These are phyloP conservation scores for Chaetomiaceae sp. DNA, from an alignment of 2,329 filamentous ascomycete genomes.

Conservation along the genomic window DNA sequence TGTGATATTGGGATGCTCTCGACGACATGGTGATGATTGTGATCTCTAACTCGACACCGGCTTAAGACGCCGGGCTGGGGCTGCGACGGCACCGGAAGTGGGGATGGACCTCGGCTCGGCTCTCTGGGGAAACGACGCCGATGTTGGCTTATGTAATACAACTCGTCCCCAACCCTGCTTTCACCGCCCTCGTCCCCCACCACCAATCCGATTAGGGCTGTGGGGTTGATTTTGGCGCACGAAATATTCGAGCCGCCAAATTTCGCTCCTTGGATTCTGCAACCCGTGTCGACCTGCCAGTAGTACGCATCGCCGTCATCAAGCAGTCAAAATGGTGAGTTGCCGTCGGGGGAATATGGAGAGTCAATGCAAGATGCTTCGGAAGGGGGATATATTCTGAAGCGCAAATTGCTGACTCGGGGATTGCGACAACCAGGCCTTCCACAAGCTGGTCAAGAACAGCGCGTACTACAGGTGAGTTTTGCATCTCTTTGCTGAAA, in stretches of 20 bases:
- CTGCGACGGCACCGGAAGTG: neutral
- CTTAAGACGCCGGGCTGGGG: neutral
- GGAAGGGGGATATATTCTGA: slow-evolving; percentile 70
- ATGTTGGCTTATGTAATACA: slow-evolving; percentile 6
- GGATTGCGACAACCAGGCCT: slow-evolving; percentile 61
- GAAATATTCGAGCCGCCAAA: slow-evolving; percentile 30
- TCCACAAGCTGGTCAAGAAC: slow-evolving; percentile 96
- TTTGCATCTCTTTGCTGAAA: slow-evolving; percentile 4
- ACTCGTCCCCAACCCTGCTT: slow-evolving; percentile 35
- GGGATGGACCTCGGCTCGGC: slow-evolving; percentile 24
- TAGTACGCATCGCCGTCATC: slow-evolving; percentile 41
- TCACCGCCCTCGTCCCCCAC: slow-evolving; percentile 34
- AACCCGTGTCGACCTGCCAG: slow-evolving; percentile 31
- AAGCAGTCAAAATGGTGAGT: slow-evolving; percentile 67
- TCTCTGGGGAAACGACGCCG: neutral
- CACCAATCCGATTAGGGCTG: slow-evolving; percentile 30
- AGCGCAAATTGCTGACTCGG: slow-evolving; percentile 99
- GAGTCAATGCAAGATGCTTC: slow-evolving; percentile 99
- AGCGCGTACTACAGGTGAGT: slow-evolving; percentile 97
- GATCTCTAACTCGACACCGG: neutral
- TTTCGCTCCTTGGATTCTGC: slow-evolving; percentile 25
- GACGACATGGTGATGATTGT: slow-evolving; percentile 12
- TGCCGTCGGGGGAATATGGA: slow-evolving; percentile 36
- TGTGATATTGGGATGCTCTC: neutral
- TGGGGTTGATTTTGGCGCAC: slow-evolving; percentile 34